A percentile compares a stretch with the other conserved stretches of the same genome.
Evolutionary conservation across 768 basidiomycete genomes (phyloP).

Genomic region (Pleurotus tuber-regium): DNA sequence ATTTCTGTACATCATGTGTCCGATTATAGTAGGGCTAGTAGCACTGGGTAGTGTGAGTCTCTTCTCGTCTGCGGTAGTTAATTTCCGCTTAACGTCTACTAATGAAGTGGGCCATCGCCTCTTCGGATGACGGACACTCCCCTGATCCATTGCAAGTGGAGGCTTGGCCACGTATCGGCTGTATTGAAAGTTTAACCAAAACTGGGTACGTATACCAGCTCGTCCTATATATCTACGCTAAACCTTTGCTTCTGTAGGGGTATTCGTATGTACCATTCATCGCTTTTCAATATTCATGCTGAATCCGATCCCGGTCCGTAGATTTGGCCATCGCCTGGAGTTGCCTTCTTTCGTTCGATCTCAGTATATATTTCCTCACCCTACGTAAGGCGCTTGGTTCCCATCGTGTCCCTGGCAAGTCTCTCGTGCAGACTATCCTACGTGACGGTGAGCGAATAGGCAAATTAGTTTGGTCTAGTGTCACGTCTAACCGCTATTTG

Average conservation of each 20-base stretch:
- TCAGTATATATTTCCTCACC: conserved; percentile 1
- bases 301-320: background rate
- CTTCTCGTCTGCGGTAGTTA: background rate
- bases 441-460: background rate
- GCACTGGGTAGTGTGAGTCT: conserved; percentile 31
- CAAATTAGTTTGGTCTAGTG: background rate
- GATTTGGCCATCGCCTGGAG: conserved; percentile 6
- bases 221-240: background rate
- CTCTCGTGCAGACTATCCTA: background rate
- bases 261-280: background rate
- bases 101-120: conserved; percentile 25
- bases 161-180: conserved; percentile 6
- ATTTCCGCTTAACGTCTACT: conserved; percentile 10
- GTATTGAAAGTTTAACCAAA: conserved; percentile 2
- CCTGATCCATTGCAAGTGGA: conserved; percentile 4
- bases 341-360: conserved; percentile 1
- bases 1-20: conserved; percentile 27
- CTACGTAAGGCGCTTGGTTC: conserved; percentile 1
- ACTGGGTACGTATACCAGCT: background rate
- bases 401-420: background rate
- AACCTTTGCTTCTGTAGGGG: background rate
- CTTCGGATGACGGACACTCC: conserved; percentile 3
- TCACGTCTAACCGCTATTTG: background rate
- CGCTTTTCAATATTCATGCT: background rate
- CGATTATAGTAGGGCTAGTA: conserved; percentile 21